phyloP scores from a whole-genome alignment of 2,329 filamentous ascomycete species.

The Ophiosphaerella korrae region DNA sequence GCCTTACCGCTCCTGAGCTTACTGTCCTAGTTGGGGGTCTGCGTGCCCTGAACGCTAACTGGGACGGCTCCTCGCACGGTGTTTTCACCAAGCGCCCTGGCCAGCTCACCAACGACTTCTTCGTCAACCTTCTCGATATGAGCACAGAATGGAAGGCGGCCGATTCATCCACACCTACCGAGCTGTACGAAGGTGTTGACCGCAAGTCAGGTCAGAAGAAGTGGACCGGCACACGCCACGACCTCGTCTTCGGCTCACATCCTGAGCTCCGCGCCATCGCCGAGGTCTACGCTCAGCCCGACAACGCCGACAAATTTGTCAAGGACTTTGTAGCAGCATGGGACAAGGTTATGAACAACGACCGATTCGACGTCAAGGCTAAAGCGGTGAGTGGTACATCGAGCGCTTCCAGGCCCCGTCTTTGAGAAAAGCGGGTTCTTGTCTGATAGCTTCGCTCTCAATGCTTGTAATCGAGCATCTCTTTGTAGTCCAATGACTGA shows the following conservation, averaged over 20 bases:
- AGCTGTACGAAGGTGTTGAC: conserved; percentile 68
- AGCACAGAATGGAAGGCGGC: conserved; percentile 67
- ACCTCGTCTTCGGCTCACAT: conserved; percentile 75
- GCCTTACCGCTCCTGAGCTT: conserved; percentile 71
- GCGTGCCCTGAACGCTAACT: conserved; percentile 72
- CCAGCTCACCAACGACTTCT: conserved; percentile 78
- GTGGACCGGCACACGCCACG: conserved; percentile 71
- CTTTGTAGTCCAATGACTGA: conserved; percentile 20
- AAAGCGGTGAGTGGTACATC: conserved; percentile 38
- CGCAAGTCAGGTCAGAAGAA: conserved; percentile 69
- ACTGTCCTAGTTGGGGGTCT: conserved; percentile 74
- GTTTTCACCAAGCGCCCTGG: conserved; percentile 72
- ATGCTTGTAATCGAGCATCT: conserved; percentile 12
- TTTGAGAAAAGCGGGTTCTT: conserved; percentile 15
- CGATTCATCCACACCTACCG: conserved; percentile 48
- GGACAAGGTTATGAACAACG: conserved; percentile 76
- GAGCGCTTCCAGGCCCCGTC: conserved; percentile 32
- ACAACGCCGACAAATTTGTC: conserved; percentile 67
- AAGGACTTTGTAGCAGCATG: conserved; percentile 74
- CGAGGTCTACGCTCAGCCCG: conserved; percentile 70
- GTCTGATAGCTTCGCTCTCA: conserved; percentile 12
- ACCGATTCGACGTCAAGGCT: conserved; percentile 65
- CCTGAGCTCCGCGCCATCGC: conserved; percentile 72
- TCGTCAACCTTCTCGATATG: conserved; percentile 76
- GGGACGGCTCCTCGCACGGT: conserved; percentile 69